phyloP scores from a whole-genome alignment of 306 rosid species.

The Ammopiptanthus mongolicus region DNA sequence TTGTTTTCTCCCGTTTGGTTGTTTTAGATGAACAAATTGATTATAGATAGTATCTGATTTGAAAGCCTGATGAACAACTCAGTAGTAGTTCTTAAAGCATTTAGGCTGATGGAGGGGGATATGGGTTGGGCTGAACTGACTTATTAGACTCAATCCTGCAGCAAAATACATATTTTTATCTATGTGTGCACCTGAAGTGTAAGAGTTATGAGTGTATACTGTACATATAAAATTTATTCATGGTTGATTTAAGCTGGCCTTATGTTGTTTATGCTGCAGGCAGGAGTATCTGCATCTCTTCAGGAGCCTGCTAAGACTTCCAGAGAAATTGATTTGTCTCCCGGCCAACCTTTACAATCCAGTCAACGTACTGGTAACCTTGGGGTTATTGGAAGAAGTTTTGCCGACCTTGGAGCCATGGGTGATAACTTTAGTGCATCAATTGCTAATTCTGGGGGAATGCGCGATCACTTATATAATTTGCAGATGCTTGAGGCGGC shows the following conservation, averaged over 20 bases:
- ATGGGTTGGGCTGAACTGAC: not conserved
- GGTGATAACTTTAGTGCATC: conserved; percentile 62
- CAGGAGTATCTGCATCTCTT: conserved; percentile 54
- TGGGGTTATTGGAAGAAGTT: conserved; percentile 84
- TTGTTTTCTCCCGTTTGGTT: not conserved
- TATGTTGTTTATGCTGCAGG: conserved; percentile 38
- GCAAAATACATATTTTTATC: not conserved
- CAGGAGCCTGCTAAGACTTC: conserved; percentile 55
- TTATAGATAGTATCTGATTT: not conserved
- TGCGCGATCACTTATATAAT: conserved; percentile 59
- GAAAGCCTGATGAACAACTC: not conserved
- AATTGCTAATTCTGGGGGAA: conserved; percentile 42
- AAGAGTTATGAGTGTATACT: not conserved
- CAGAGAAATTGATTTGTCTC: conserved; percentile 73
- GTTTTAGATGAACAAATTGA: not conserved
- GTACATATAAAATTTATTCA: not conserved
- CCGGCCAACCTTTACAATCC: conserved; percentile 74
- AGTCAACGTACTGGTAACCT: conserved; percentile 64
- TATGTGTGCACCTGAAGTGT: not conserved
- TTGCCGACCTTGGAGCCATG: conserved; percentile 65
- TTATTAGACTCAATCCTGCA: not conserved
- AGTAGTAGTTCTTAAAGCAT: not conserved
- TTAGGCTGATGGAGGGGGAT: not conserved
- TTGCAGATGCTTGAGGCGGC: conserved; percentile 77
- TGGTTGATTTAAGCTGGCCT: conserved; percentile 8